Base-by-base conservation (phyloP, 2,329 filamentous ascomycete species). In the Magnaporthiopsis incrustans region DNA sequence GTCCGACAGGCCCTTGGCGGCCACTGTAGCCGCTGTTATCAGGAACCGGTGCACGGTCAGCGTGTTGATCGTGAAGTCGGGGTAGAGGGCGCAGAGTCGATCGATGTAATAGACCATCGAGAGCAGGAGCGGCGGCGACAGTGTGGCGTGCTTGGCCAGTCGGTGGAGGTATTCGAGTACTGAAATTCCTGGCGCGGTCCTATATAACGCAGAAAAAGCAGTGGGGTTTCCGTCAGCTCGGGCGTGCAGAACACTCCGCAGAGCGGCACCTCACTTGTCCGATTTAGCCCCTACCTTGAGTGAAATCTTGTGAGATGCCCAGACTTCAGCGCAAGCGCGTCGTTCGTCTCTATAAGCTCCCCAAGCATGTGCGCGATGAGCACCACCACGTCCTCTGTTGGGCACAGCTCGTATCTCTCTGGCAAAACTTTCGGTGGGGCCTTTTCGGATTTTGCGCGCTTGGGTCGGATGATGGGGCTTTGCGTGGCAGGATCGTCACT, bases 61-160 rank as follows among this genome's bases (percentile, higher is more conserved):
- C 60, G 92, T 97, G 73, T 93, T 97, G 70, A 99, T 96, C 33
- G 93, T 97, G 75, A 99, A 99, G 60, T 94, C 90, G 3, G 91
- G 90, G 74, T 97, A 99, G 65, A 96, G 81, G 14, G 91, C 89
- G 76, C 94, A 99, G 27, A 99, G 83, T 38, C 92, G 89, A 77
- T 99, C 95, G 71, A 99, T 98, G 72, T 98, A 99, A 74, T 96
- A 99, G 65, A 99, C 95, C 92, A 99, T 98, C 70, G 93, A 95
- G 50, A 99, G 85, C n/a, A 99, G 82, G 62, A 99, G 89, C 0
- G 95, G 94, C 15, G 95, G 93, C 8, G 92, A 92, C 3, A 99
- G 82, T 0, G 94, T 97, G 32, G 95, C 95, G 74, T 99, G 95
- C 65, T 92, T 92, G 30, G 96, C 95, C 65, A 99, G 82, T 67